Evolutionary conservation across 1,139 yeast genomes (phyloP).

Genomic region (Schizosaccharomyces versatilis): DNA sequence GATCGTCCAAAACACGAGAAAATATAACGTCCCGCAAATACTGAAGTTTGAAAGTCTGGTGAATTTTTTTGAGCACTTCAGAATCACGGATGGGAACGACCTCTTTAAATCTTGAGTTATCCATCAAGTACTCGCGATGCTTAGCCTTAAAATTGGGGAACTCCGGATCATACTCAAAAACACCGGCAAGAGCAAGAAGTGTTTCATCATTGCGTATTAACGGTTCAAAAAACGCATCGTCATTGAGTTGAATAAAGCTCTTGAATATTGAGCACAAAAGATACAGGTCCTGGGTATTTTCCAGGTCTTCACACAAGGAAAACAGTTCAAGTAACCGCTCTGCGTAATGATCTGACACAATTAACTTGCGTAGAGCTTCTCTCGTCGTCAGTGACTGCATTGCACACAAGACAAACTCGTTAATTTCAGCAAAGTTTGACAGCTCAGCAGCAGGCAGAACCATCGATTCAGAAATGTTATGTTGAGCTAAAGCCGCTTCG

Average conservation of each 20-base stretch:
- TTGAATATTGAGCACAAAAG: slow-evolving; percentile 52
- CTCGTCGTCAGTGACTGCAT: slow-evolving; percentile 36
- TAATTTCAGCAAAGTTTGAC: slow-evolving; percentile 9
- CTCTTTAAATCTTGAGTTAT: slow-evolving; percentile 42
- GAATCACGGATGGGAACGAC: slow-evolving; percentile 41
- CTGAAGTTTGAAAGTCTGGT: slow-evolving; percentile 53
- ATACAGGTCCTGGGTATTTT: slow-evolving; percentile 34
- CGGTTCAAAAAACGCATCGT: slow-evolving; percentile 41
- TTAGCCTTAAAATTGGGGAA: slow-evolving; percentile 60
- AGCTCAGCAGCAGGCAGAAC: slow-evolving; percentile 9
- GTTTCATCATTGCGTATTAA: slow-evolving; percentile 36
- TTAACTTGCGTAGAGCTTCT: slow-evolving; percentile 29
- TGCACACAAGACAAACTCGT: slow-evolving; percentile 33
- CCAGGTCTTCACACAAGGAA: slow-evolving; percentile 30
- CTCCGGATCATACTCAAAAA: slow-evolving; percentile 81
- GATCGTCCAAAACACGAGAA: slow-evolving; percentile 63
- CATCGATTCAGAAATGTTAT: slow-evolving; percentile 5
- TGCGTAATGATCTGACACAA: slow-evolving; percentile 33
- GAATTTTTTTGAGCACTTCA: slow-evolving; percentile 33
- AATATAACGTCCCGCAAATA: slow-evolving; percentile 70
- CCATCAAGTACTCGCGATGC: slow-evolving; percentile 41
- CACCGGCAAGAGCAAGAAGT: slow-evolving; percentile 47
- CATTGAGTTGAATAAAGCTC: slow-evolving; percentile 42
- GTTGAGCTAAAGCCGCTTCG: slow-evolving; percentile 3
- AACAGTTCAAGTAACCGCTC: slow-evolving; percentile 32